These are phyloP conservation scores for Aspergillus sp. DNA, from an alignment of 2,329 filamentous ascomycete species.

Conservation along the genomic window DNA sequence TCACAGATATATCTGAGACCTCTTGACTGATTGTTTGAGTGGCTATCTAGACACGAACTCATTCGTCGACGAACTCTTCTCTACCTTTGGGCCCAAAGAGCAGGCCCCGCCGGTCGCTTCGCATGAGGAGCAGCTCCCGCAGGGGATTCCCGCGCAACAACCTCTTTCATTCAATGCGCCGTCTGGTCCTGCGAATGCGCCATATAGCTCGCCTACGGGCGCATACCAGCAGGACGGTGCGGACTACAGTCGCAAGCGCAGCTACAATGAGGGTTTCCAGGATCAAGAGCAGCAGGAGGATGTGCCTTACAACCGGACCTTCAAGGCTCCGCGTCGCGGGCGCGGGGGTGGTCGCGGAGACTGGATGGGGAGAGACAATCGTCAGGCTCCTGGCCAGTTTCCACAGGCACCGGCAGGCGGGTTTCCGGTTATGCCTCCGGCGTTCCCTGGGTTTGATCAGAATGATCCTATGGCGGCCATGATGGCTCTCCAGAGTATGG, in stretches of 20 bases:
- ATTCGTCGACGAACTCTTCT: slow-evolving; percentile 53
- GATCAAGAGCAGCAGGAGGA: slow-evolving; percentile 39
- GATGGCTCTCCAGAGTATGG: slow-evolving; percentile 48
- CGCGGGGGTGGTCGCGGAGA: slow-evolving; percentile 40
- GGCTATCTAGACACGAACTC: slow-evolving; percentile 38
- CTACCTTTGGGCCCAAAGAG: slow-evolving; percentile 43
- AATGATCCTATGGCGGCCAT: slow-evolving; percentile 51
- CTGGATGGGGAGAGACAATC: slow-evolving; percentile 27
- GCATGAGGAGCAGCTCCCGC: slow-evolving; percentile 17
- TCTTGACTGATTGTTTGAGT: slow-evolving; percentile 7
- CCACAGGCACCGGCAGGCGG: slow-evolving; percentile 19
- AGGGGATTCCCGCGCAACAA: slow-evolving; percentile 17
- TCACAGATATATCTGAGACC: slow-evolving; percentile 1
- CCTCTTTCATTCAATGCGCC: slow-evolving; percentile 18
- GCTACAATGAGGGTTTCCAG: slow-evolving; percentile 45
- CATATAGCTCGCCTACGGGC: slow-evolving; percentile 14
- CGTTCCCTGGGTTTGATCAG: slow-evolving; percentile 48
- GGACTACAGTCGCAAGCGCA: slow-evolving; percentile 45
- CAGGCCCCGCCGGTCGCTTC: slow-evolving; percentile 18
- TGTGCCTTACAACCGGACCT: slow-evolving; percentile 39
- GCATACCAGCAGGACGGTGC: slow-evolving; percentile 15
- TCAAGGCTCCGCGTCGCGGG: slow-evolving; percentile 39
- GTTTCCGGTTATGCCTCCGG: slow-evolving; percentile 35
- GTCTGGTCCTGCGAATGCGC: slow-evolving; percentile 13
- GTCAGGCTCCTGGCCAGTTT: slow-evolving; percentile 21